Evolutionary conservation across 1,139 yeast species (phyloP).

Genomic region (Magnusiomyces suaveolens): DNA sequence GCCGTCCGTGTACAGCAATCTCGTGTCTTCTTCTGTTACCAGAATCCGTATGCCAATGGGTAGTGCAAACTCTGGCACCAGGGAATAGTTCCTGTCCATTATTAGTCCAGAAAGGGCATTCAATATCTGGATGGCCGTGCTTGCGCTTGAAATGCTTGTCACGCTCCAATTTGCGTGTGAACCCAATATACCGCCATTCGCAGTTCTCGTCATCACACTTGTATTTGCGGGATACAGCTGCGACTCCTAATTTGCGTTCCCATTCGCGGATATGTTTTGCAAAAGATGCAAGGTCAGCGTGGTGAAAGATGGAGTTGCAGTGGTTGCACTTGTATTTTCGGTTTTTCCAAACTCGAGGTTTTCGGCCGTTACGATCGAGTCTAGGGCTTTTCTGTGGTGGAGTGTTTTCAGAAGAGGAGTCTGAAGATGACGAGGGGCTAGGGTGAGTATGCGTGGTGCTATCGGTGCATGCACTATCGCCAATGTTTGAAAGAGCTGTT

Average conservation of each 20-base stretch:
- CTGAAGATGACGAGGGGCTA: neutral
- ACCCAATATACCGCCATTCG: constrained; percentile 26
- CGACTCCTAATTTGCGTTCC: constrained; percentile 17
- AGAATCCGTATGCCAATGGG: constrained; percentile 28
- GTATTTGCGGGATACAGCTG: constrained; percentile 21
- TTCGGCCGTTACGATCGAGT: constrained; percentile 25
- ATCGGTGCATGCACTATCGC: neutral
- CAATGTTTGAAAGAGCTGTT: neutral
- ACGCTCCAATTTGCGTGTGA: constrained; percentile 26
- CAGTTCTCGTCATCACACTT: constrained; percentile 24
- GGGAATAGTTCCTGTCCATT: constrained; percentile 21
- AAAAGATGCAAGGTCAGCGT: constrained; percentile 22
- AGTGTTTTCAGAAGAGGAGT: neutral
- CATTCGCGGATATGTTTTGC: constrained; percentile 22
- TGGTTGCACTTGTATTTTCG: constrained; percentile 26
- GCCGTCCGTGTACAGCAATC: constrained; percentile 24
- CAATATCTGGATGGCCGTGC: constrained; percentile 26
- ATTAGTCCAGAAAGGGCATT: constrained; percentile 27
- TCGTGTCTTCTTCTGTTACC: constrained; percentile 27
- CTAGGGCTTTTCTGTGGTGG: neutral
- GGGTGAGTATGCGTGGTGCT: too few relatives aligned
- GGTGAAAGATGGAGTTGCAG: constrained; percentile 22
- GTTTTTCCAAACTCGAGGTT: constrained; percentile 25
- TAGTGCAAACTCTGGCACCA: constrained; percentile 24
- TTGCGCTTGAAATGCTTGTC: constrained; percentile 25